Base-by-base conservation (phyloP, 2,329 filamentous ascomycete species). In the Colletotrichum viniferum region DNA sequence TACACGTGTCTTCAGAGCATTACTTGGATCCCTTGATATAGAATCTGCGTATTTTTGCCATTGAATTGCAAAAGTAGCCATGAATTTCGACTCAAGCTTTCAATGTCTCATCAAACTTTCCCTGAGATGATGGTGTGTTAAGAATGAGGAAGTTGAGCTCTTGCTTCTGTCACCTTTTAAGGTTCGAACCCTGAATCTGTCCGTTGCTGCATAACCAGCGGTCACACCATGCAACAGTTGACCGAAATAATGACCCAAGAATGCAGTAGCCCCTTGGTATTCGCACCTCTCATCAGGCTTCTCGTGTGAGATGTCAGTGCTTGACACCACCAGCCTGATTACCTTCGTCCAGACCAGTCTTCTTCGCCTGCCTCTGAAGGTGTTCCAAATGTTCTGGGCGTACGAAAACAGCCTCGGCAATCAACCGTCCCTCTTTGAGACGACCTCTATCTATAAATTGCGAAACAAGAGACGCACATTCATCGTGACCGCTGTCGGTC, bases 191-290 rank as follows among this genome's bases (percentile, higher is more conserved):
- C n/a, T 21, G 3, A 52, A 21, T 52, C 7, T 21, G 43, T 52
- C 43, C n/a, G 43, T 13, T 10, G 43, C 43, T 48, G 18, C 9
- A n/a, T 43, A 3, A 43, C 2, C 38, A 5, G 38, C 3, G 0
- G 38, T 5, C 38, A 0, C 16, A 43, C 18, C 16, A 10, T 5
- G 8, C 16, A n/a, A 43, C 1, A 2, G 8, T 43, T 6, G 38
- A n/a, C 38, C 16, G 38, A n/a, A 43, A 43, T n/a, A 5, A 43
- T 3, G 38, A n/a, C 4, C 4, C 38, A 48, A 21, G 0, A 1
- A 4, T 2, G 0, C 1, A 48, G 43, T 3, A 10, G 7, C 10
- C 1, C 0, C 5, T n/a, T 52, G 5, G 1, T 21, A 3, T 21
- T 21, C 4, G 12, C 12, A 2, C 0, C 10, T 7, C 5, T 21